Evolutionary conservation across 2,329 filamentous ascomycete genomes (phyloP), one percentile per base, ranked within the genome.

Genomic region (Exophiala spinifera): DNA sequence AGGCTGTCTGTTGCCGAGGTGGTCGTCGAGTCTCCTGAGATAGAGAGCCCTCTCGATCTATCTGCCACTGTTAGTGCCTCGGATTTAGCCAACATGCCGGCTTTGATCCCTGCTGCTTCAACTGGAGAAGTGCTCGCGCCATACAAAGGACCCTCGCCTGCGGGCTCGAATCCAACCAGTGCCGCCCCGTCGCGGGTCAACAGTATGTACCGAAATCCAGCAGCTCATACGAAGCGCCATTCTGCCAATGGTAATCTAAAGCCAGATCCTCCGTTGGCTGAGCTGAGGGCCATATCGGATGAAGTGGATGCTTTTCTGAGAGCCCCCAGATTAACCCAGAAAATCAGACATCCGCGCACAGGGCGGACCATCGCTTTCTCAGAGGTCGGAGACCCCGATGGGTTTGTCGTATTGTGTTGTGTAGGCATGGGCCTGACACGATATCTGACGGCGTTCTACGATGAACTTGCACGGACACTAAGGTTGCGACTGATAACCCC

Each of bases 351-450:
- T 70, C 90, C 91, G 1, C 86, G 89, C 55, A 95, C 89, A 0
- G 91, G 91, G 1, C 84, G 94, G 14, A 79, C 87, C 2, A 96
- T 99, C 62, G 95, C 91, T 0, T 99, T 96, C 67, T 97, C 92
- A 0, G 94, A 99, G 70, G 94, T 99, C 2, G 94, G 94, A 13
- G 91, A 97, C 69, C 85, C 91, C 0, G 84, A 92, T 40, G 94
- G 94, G 1, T 92, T 87, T 62, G 92, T 91, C 2, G 89, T 99
- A 1, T 91, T 99, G 63, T 95, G 94, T 68, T 99, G 94, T 66
- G 91, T 99, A 2, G 94, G 94, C 17, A 99, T 99, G 94, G 94
- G 94, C 0, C 73, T 99, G 65, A 99, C 94, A 10, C 83, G 94
- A 71, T 99, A 94, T 68, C 88, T 99, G 56, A 96, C 90, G 57